Evolutionary conservation across 495 filamentous ascomycete species (phyloP).

Genomic region (Daldinia grandis): DNA sequence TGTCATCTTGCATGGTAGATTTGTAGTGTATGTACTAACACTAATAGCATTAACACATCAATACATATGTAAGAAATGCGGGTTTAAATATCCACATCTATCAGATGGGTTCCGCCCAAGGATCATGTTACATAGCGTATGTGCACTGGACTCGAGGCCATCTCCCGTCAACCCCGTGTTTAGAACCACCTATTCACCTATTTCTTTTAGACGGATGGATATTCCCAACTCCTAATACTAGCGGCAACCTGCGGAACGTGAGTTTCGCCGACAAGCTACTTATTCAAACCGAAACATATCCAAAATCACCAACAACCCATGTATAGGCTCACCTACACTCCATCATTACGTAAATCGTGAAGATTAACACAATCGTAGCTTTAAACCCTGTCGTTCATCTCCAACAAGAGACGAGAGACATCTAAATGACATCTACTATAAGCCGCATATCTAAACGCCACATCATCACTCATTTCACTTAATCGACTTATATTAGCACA

Average conservation of each 20-base stretch:
- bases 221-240: conserved; percentile 5
- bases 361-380: not conserved
- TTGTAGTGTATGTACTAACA: too few relatives aligned
- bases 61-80: conserved; percentile 7
- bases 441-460: conserved; percentile 28
- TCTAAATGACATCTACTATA: conserved; percentile 25
- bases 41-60: not conserved
- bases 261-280: conserved; percentile 9
- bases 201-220: not conserved
- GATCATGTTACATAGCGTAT: conserved; percentile 3
- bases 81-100: not conserved
- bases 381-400: conserved; percentile 4
- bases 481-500: conserved; percentile 14
- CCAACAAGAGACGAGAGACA: conserved; percentile 1
- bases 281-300: conserved; percentile 2
- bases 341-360: conserved; percentile 28
- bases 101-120: conserved; percentile 14
- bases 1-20: conserved; percentile 9
- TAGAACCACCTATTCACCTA: conserved; percentile 8
- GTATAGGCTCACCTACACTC: conserved; percentile 10
- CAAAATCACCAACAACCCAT: not conserved
- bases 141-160: not conserved
- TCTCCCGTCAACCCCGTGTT: conserved; percentile 3
- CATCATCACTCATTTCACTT: conserved; percentile 1
- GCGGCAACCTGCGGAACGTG: not conserved